Base-by-base conservation (phyloP, 345 rosid genomes). In the Brassica rapa region DNA sequence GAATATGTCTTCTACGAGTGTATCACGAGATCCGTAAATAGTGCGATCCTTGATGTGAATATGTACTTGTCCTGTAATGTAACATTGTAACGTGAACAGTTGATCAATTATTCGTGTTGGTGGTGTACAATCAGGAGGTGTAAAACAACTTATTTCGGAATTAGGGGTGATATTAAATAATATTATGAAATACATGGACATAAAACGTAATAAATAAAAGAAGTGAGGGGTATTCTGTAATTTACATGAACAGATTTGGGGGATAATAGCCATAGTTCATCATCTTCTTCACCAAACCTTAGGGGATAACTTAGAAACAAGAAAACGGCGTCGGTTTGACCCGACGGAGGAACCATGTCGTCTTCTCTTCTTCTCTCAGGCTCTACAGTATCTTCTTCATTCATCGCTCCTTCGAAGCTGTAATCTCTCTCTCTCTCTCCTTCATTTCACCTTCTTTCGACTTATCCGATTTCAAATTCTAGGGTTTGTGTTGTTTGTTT, bases 301-400 rank as follows among this genome's bases (percentile, higher is more conserved):
- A 19, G 70, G 59, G 70, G 59, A 21, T 9, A 14, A 59, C 14
- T 4, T 6, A 4, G 25, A 49, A 32, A 35, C 19, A 56, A 4
- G 8, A 16, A 16, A 69, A 39, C 79, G 83, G 25, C 83, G 83
- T 80, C 83, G 76, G 72, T 70, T 51, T 74, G 7, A 19, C 24
- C 68, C 71, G 74, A 62, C 77, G 71, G 77, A 71, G 80, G 24
- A 72, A 68, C 70, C 8, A 91, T 92, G 98, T 81, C 85, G 29
- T 82, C 86, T 43, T 75, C 79, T n/a, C 84, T 85, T 80, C 83
- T 82, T 70, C 85, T 92, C 75, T 84, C 91, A 1, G 86, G 67
- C 62, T 87, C 92, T 70, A 37, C 79, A 11, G 71, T 82, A 43
- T 83, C 90, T 72, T 83, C 96, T 74, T 76, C 87, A 24, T 84